Percentiles rank a stretch among this genome's conserved stretches.
Evolutionary conservation across 495 filamentous ascomycete genomes (phyloP).

Genomic region (Penicillium silybi): DNA sequence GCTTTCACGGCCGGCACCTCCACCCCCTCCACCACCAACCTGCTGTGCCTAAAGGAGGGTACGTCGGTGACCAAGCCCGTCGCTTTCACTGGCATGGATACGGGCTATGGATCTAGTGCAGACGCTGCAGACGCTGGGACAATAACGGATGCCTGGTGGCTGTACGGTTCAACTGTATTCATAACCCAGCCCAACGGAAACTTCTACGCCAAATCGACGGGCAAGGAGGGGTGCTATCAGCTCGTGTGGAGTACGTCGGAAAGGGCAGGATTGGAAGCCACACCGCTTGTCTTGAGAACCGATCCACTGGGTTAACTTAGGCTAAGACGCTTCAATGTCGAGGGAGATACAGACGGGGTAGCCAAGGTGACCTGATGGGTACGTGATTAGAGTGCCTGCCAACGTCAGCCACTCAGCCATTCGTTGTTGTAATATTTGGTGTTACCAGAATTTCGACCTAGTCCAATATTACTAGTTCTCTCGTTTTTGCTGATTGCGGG

Average conservation of each 20-base stretch:
- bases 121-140: neutral
- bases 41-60: neutral
- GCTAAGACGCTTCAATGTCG: no score
- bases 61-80: neutral
- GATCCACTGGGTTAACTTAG: neutral
- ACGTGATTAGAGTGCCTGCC: no score
- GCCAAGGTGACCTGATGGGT: no score
- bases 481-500: no score
- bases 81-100: neutral
- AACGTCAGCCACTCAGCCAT: no score
- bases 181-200: conserved; percentile 10
- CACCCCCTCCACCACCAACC: neutral
- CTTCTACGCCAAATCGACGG: conserved; percentile 10
- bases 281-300: conserved; percentile 19
- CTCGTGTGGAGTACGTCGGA: conserved; percentile 32
- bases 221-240: conserved; percentile 19
- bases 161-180: conserved; percentile 25
- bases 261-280: conserved; percentile 12
- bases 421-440: no score
- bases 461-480: no score
- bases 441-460: no score
- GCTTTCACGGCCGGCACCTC: neutral
- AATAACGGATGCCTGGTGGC: conserved; percentile 10
- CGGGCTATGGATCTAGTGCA: neutral
- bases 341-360: no score